These are phyloP conservation scores for Aspergillus piperis DNA, from an alignment of 2,329 filamentous ascomycete species.

Conservation along the genomic window DNA sequence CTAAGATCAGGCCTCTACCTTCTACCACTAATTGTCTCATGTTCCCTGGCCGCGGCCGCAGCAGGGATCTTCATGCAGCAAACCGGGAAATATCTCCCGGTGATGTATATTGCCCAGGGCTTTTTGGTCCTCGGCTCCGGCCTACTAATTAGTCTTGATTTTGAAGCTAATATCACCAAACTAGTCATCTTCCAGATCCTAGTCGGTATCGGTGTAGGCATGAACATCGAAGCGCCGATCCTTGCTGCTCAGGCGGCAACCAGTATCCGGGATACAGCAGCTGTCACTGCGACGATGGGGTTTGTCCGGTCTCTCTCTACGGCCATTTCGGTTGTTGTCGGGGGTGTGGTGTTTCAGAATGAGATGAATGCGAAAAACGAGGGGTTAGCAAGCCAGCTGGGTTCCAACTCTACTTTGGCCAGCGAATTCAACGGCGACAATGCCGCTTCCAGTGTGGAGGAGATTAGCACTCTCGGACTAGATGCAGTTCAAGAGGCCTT, in stretches of 20 bases:
- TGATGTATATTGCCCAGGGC: constrained; percentile 46
- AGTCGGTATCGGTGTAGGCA: constrained; percentile 52
- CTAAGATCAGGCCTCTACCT: constrained; percentile 59
- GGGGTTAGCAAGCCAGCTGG: too few species aligned
- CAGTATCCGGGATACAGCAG: constrained; percentile 50
- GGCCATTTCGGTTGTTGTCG: constrained; percentile 68
- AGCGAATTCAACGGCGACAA: too few species aligned
- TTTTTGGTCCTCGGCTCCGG: constrained; percentile 46
- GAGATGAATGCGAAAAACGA: constrained; percentile 20
- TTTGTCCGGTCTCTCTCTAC: constrained; percentile 69
- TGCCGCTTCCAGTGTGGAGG: too few species aligned
- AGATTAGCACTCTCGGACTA: too few species aligned
- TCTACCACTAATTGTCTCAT: constrained; percentile 58
- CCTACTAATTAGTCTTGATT: constrained; percentile 46
- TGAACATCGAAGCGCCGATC: constrained; percentile 58
- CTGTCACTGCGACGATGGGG: constrained; percentile 54
- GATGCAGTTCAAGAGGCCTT: too few species aligned
- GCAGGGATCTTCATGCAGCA: constrained; percentile 51
- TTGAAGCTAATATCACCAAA: constrained; percentile 35
- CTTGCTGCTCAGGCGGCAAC: constrained; percentile 59
- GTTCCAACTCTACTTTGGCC: too few species aligned
- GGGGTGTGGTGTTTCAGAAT: constrained; percentile 78
- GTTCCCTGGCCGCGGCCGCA: constrained; percentile 46
- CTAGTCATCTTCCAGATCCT: constrained; percentile 53
- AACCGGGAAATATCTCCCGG: constrained; percentile 50